A percentile compares a stretch with the other conserved stretches of the same genome.
phyloP scores from a whole-genome alignment of 1,284 basidiomycete genomes.

The Trametes hirsuta region DNA sequence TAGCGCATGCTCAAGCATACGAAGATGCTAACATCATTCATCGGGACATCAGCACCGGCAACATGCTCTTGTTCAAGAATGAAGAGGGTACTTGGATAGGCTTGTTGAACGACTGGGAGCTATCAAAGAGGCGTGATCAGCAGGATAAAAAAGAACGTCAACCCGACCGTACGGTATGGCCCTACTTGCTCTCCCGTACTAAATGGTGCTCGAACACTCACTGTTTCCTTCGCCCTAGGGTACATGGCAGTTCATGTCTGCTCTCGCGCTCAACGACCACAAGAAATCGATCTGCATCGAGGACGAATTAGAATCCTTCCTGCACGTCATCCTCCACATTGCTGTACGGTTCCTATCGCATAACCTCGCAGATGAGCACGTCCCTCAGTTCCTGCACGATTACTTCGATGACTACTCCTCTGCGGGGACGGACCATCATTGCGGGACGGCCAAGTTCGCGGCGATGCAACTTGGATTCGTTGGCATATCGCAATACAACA shows the following conservation, averaged over 20 bases:
- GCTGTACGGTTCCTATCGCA: background rate
- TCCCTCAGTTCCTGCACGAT: background rate
- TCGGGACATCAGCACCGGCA: slow-evolving; percentile 11
- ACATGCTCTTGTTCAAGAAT: background rate
- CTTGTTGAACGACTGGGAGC: slow-evolving; percentile 18
- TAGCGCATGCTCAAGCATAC: slow-evolving; percentile 9
- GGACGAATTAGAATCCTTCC: slow-evolving; percentile 13
- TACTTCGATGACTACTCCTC: slow-evolving; percentile 2
- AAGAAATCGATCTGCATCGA: background rate
- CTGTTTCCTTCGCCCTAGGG: background rate
- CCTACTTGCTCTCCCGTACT: background rate
- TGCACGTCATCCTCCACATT: slow-evolving; percentile 1
- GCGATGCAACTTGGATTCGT: background rate
- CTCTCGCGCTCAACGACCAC: background rate
- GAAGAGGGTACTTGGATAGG: background rate
- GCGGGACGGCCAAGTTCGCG: background rate
- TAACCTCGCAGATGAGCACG: background rate
- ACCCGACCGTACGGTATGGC: slow-evolving; percentile 4
- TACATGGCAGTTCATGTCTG: slow-evolving; percentile 14
- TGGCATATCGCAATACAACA: no score
- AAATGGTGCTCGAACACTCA: background rate
- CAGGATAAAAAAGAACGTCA: background rate
- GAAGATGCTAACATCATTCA: slow-evolving; percentile 4
- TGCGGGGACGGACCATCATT: background rate
- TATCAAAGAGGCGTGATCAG: background rate